A percentile compares a stretch with the other conserved stretches of the same genome.
Evolutionary conservation across 331 rosid genomes (phyloP).

Genomic region (Quercus lobata): DNA sequence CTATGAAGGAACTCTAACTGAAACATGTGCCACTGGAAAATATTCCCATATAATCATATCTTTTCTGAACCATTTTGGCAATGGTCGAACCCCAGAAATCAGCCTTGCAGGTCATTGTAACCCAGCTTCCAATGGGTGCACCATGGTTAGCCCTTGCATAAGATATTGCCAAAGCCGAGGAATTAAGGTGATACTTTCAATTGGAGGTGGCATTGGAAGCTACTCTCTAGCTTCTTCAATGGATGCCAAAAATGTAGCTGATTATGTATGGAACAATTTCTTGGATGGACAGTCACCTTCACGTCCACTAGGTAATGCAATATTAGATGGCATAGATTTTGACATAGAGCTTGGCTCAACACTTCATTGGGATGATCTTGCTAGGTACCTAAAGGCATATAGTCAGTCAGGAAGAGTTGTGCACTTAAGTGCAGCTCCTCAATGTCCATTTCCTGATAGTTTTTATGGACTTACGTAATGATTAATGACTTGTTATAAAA

Average conservation of each 20-base stretch:
- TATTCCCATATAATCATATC: slow-evolving; percentile 27
- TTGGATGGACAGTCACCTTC: slow-evolving; percentile 15
- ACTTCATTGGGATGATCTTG: slow-evolving; percentile 40
- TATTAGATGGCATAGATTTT: slow-evolving; percentile 23
- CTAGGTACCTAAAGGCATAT: slow-evolving; percentile 35
- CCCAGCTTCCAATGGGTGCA: slow-evolving; percentile 17
- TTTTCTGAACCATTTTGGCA: slow-evolving; percentile 29
- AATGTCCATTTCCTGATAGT: slow-evolving; percentile 77
- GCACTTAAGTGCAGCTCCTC: slow-evolving; percentile 71
- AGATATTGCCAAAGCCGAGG: slow-evolving; percentile 22
- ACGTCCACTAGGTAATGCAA: slow-evolving; percentile 9
- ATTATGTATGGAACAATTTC: slow-evolving; percentile 30
- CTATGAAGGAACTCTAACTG: slow-evolving; percentile 27
- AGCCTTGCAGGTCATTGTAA: slow-evolving; percentile 32
- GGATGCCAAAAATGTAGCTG: slow-evolving; percentile 15
- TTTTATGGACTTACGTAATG: slow-evolving; percentile 22
- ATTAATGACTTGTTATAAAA: too few species aligned
- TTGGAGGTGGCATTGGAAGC: slow-evolving; percentile 16
- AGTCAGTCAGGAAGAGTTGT: slow-evolving; percentile 20
- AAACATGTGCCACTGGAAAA: slow-evolving; percentile 41
- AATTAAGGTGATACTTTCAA: slow-evolving; percentile 25
- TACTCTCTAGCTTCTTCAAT: slow-evolving; percentile 25
- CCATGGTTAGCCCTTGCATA: slow-evolving; percentile 9
- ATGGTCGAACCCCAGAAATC: slow-evolving; percentile 22
- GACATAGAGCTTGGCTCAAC: slow-evolving; percentile 49